Conservation (phyloP, 2,329 filamentous ascomycete genomes). For the Geosmithia putterillii region DNA sequence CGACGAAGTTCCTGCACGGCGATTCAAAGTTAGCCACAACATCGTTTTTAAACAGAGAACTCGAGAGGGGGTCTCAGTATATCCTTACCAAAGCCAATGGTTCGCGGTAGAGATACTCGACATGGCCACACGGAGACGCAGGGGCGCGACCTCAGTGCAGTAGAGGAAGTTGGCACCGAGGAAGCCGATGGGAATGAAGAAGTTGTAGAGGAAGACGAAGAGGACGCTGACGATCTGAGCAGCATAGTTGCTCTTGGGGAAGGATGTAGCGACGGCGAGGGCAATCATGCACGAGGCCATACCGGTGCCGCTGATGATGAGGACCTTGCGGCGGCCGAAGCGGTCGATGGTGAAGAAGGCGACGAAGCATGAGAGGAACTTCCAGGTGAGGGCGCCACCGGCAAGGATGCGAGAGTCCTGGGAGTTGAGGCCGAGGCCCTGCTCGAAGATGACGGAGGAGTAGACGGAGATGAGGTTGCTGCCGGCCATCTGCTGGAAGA, state of each 20-base stretch:
- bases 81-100: conserved; percentile 33
- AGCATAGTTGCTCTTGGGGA: conserved; percentile 26
- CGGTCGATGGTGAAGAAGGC: conserved; percentile 38
- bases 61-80: neutral
- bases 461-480: conserved; percentile 28
- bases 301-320: conserved; percentile 37
- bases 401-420: conserved; percentile 27
- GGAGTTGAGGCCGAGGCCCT: conserved; percentile 24
- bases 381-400: conserved; percentile 40
- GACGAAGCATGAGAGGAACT: conserved; percentile 37
- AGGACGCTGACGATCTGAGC: conserved; percentile 39
- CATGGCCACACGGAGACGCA: conserved; percentile 38
- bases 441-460: conserved; percentile 23
- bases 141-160: conserved; percentile 43
- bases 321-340: conserved; percentile 34
- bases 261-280: conserved; percentile 38
- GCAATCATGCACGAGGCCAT: conserved; percentile 43
- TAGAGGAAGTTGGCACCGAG: conserved; percentile 48
- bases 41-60: neutral
- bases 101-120: conserved; percentile 42
- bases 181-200: conserved; percentile 22
- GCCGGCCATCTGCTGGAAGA: conserved; percentile 12
- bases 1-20: conserved; percentile 15
- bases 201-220: conserved; percentile 48
- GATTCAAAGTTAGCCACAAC: neutral